Evolutionary conservation across 2,329 filamentous ascomycete species (phyloP).

Genomic region (Capronia epimyces): DNA sequence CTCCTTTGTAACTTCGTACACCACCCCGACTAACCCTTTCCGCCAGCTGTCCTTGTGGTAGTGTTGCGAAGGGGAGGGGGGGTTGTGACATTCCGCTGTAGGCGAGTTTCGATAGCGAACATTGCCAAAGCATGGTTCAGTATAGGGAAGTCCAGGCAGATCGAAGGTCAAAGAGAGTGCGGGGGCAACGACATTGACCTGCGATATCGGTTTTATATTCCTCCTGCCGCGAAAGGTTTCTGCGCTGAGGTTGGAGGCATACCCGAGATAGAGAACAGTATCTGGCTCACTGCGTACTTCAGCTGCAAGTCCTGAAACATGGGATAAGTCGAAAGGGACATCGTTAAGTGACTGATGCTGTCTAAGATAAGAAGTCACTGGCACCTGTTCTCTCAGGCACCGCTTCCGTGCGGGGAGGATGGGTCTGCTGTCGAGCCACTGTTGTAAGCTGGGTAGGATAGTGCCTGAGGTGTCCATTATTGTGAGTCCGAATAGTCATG

Average conservation of each 20-base stretch:
- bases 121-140: slow-evolving; percentile 89
- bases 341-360: slow-evolving; percentile 19
- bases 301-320: neutral
- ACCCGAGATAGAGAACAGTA: slow-evolving; percentile 75
- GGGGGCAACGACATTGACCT: slow-evolving; percentile 76
- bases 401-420: neutral
- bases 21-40: slow-evolving; percentile 82
- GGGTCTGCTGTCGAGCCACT: slow-evolving; percentile 14
- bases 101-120: slow-evolving; percentile 54
- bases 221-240: slow-evolving; percentile 73
- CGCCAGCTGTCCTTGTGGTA: slow-evolving; percentile 62
- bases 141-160: slow-evolving; percentile 77
- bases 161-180: slow-evolving; percentile 75
- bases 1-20: slow-evolving; percentile 81
- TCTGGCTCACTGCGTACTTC: slow-evolving; percentile 19
- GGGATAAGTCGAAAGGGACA: slow-evolving; percentile 2
- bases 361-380: slow-evolving; percentile 16
- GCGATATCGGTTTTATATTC: slow-evolving; percentile 73
- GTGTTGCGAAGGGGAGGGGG: slow-evolving; percentile 32
- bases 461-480: slow-evolving; percentile 3
- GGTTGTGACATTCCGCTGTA: slow-evolving; percentile 10
- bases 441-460: slow-evolving; percentile 9
- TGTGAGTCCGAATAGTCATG: neutral
- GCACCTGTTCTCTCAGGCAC: slow-evolving; percentile 5
- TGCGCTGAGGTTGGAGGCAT: slow-evolving; percentile 81